These are phyloP conservation scores for Aristolochia contorta DNA, from an alignment of 164 flowering plant species.

Conservation along the genomic window DNA sequence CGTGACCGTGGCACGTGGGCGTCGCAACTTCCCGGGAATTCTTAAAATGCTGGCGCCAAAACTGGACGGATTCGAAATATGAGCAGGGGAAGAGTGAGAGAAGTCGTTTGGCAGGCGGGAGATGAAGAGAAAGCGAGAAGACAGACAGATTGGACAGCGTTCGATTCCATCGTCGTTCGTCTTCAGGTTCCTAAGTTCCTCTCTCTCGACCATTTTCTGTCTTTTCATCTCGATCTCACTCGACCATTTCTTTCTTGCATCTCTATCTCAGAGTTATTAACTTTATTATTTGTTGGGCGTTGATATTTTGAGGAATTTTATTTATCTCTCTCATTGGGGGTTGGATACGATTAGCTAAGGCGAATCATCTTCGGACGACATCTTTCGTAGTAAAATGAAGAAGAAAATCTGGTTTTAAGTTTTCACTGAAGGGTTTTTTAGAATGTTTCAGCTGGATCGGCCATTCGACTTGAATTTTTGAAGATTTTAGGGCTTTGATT, in stretches of 20 bases:
- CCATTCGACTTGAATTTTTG: too few species aligned
- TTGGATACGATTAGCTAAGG: neutral
- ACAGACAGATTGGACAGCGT: neutral
- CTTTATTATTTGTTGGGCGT: too few species aligned
- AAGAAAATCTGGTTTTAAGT: neutral
- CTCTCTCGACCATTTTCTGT: neutral
- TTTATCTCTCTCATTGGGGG: neutral
- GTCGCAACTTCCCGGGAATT: too few species aligned
- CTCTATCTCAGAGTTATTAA: neutral
- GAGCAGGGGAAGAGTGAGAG: too few species aligned
- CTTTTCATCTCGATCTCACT: neutral
- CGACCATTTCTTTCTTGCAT: neutral
- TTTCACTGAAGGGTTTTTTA: too few species aligned
- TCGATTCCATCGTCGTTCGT: neutral
- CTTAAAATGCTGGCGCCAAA: too few species aligned
- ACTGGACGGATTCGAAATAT: too few species aligned
- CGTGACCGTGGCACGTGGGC: too few species aligned
- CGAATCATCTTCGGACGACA: too few species aligned
- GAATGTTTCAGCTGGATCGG: too few species aligned
- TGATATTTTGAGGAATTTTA: neutral
- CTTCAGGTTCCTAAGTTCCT: neutral
- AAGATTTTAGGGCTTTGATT: too few species aligned
- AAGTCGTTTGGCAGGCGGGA: neutral
- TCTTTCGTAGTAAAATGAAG: neutral
- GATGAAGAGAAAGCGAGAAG: constrained; percentile 1